These are phyloP conservation scores for Penicillium sp. DNA, from an alignment of 2,329 filamentous ascomycete genomes.

Conservation along the genomic window DNA sequence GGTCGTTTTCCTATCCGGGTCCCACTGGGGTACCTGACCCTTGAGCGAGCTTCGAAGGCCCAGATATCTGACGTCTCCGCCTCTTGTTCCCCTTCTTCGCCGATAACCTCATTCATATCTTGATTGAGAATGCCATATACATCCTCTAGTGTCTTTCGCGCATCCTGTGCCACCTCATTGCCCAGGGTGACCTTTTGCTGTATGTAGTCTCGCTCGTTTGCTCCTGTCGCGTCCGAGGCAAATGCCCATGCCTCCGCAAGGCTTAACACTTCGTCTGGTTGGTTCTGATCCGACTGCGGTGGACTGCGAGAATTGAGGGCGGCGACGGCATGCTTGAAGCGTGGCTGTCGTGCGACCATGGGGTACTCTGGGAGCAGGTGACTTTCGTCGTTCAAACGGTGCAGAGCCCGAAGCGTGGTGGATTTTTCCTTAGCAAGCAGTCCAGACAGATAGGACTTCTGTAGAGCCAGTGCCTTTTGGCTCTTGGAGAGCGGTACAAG, in stretches of 20 bases:
- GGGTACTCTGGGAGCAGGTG: constrained; percentile 43
- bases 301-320: constrained; percentile 23
- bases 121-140: constrained; percentile 35
- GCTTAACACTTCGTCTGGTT: constrained; percentile 28
- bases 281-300: constrained; percentile 12
- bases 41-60: constrained; percentile 27
- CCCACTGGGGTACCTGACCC: constrained; percentile 14
- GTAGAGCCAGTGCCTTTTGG: constrained; percentile 35
- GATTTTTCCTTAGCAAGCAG: constrained; percentile 38
- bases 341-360: constrained; percentile 32
- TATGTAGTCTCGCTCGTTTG: constrained; percentile 30
- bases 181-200: constrained; percentile 32
- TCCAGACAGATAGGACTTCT: constrained; percentile 36
- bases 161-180: constrained; percentile 27
- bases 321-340: constrained; percentile 33
- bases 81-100: constrained; percentile 12
- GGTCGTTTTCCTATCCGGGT: constrained; percentile 22
- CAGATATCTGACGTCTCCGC: constrained; percentile 28
- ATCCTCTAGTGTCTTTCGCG: constrained; percentile 27
- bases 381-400: constrained; percentile 40
- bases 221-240: constrained; percentile 33
- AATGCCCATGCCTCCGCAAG: constrained; percentile 40
- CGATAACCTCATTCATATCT: constrained; percentile 25
- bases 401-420: constrained; percentile 33
- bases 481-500: constrained; percentile 34